A percentile compares a stretch with the other conserved stretches of the same genome.
phyloP scores from a whole-genome alignment of 2,329 filamentous ascomycete genomes.

The Pseudogymnoascus verrucosus region DNA sequence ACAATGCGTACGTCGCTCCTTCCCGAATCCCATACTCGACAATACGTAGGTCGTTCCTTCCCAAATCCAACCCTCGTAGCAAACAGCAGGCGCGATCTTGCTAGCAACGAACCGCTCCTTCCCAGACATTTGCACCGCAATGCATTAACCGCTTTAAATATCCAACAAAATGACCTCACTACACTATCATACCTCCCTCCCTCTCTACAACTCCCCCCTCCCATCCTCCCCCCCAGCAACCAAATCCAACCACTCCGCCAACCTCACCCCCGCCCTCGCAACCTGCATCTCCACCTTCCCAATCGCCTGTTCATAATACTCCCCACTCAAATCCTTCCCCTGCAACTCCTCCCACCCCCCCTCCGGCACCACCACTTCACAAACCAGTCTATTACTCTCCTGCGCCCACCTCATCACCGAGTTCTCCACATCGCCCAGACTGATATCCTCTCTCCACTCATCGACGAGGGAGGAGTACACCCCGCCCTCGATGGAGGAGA shows the following conservation, averaged over 20 bases:
- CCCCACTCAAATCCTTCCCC: constrained; percentile 51
- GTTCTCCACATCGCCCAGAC: constrained; percentile 43
- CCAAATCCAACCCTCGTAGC: too few relatives aligned
- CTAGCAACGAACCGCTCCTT: too few relatives aligned
- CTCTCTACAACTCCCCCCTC: constrained; percentile 8
- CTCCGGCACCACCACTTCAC: constrained; percentile 52
- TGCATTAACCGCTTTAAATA: neutral
- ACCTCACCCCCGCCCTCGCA: constrained; percentile 58
- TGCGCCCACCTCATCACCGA: constrained; percentile 57
- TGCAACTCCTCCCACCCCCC: constrained; percentile 47
- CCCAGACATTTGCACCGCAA: neutral
- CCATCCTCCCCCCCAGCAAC: constrained; percentile 37
- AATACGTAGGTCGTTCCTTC: too few relatives aligned
- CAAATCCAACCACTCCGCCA: constrained; percentile 59
- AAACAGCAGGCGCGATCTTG: too few relatives aligned
- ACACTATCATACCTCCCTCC: neutral
- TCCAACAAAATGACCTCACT: neutral
- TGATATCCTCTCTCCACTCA: constrained; percentile 49
- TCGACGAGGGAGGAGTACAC: constrained; percentile 43
- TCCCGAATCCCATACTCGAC: neutral
- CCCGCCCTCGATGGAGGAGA: constrained; percentile 45
- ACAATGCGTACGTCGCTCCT: too few relatives aligned
- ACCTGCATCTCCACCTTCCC: constrained; percentile 58
- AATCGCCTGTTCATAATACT: constrained; percentile 57
- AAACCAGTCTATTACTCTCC: constrained; percentile 56